Evolutionary conservation across 805 yeast genomes (phyloP), one percentile per base, ranked within the genome.

Genomic region (Cephaloascus fragrans): DNA sequence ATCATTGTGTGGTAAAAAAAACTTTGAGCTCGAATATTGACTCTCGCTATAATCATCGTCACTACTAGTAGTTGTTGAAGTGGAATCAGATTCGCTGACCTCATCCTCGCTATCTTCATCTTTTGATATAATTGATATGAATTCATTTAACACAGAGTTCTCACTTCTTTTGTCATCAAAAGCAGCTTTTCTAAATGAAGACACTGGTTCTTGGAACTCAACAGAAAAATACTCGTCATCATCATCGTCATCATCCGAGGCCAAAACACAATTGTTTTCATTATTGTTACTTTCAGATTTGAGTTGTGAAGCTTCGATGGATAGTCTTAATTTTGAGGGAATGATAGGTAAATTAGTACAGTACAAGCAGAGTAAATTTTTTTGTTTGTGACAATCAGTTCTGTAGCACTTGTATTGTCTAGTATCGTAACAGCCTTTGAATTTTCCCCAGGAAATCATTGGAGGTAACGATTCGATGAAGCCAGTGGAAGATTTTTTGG

Each of bases 391-490:
- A 42, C 51, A 46, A 6, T 34, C 29, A n/a, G 19, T 37, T 19
- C 37, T 46, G 34, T 39, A 39, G 38, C 60, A 55, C 6, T 48
- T 44, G 15, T 40, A 36, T 2, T 47, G 39, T 32, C 60, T 41
- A 9, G 51, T 45, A 36, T 54, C 58, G 14, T 26, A 37, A 29
- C 26, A 20, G 3, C 58, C 58, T 34, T 45, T 47, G 41, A 50
- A 53, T 39, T 44, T 45, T 2, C 59, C 59, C 26, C 34, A 26
- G 41, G 29, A 37, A 36, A 44, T 39, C 18, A 37, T 32, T 10
- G 4, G 18, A 4, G 23, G 29, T 32, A 18, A 31, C 31, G 18
- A 32, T 35, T 28, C 38, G 14, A 38, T 32, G 37, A 15, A 34
- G 12, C 19, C 9, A 19, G 17, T 18, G 19, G 16, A n/a, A 35